phyloP scores from a whole-genome alignment of 495 filamentous ascomycete genomes.

The Darksidea phi region DNA sequence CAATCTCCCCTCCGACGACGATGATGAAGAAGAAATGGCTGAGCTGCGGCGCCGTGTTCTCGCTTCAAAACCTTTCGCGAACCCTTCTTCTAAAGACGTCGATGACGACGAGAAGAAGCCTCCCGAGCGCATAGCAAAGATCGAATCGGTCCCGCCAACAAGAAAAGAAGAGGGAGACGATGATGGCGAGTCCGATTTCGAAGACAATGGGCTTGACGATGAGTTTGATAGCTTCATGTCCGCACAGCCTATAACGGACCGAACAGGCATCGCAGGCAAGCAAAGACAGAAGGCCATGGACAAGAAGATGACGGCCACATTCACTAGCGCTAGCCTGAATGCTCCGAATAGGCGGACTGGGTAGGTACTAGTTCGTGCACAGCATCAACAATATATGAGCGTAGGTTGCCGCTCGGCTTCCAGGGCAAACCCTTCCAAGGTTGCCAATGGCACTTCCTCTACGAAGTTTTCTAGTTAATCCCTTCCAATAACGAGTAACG shows the following conservation, averaged over 20 bases:
- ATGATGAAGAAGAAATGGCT: constrained; percentile 87
- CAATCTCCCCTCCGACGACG: constrained; percentile 72
- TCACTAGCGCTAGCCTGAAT: constrained; percentile 20
- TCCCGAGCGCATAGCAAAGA: constrained; percentile 31
- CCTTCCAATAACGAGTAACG: too few species aligned
- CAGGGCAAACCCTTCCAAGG: too few species aligned
- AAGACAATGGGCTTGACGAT: constrained; percentile 36
- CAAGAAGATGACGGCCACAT: constrained; percentile 22
- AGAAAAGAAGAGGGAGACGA: constrained; percentile 50
- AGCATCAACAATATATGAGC: too few species aligned
- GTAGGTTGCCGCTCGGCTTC: too few species aligned
- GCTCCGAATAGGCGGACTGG: constrained; percentile 11
- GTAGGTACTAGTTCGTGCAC: too few species aligned
- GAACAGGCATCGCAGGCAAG: constrained; percentile 67
- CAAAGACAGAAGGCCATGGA: constrained; percentile 50
- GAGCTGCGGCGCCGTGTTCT: constrained; percentile 82
- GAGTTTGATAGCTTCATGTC: constrained; percentile 88
- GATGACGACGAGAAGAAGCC: constrained; percentile 60
- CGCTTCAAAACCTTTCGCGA: constrained; percentile 80
- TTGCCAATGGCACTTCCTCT: too few species aligned
- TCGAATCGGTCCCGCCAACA: constrained; percentile 10
- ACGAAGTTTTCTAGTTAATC: too few species aligned
- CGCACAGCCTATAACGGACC: constrained; percentile 80
- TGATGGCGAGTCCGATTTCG: constrained; percentile 61
- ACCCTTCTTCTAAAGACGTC: constrained; percentile 49